Conservation (phyloP, 441 rosid genomes). For the Lepidium campestre region DNA sequence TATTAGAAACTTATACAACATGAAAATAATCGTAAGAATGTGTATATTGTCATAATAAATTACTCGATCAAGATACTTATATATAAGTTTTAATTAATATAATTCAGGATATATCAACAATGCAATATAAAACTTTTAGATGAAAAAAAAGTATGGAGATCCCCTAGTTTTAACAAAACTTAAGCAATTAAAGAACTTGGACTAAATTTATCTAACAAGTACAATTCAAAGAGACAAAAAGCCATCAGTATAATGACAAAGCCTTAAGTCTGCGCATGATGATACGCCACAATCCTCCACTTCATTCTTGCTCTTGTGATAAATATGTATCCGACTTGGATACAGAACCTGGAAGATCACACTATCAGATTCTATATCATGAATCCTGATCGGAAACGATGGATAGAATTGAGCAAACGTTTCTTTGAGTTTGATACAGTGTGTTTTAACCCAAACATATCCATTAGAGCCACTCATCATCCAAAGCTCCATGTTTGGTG, state of each 20-base stretch:
- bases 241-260: slow-evolving; percentile 16
- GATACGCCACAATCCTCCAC: not conserved
- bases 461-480: slow-evolving; percentile 4
- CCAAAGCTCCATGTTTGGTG: slow-evolving; percentile 20
- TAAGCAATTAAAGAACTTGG: not conserved
- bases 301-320: slow-evolving; percentile 1
- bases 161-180: not conserved
- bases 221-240: slow-evolving; percentile 11
- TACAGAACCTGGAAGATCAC: slow-evolving; percentile 16
- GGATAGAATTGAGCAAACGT: not conserved
- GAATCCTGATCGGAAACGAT: slow-evolving; percentile 8
- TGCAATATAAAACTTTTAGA: too few species aligned
- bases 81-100: too few species aligned
- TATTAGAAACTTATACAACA: too few species aligned
- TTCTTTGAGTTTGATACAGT: not conserved
- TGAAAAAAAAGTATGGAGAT: not conserved
- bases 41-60: too few species aligned
- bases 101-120: too few species aligned
- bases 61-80: too few species aligned
- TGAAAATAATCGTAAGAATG: too few species aligned
- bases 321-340: slow-evolving; percentile 13
- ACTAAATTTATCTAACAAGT: not conserved
- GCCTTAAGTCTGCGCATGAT: not conserved
- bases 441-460: slow-evolving; percentile 13
- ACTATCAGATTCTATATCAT: slow-evolving; percentile 12